phyloP scores from a whole-genome alignment of 2,329 filamentous ascomycete species.

The Fusarium transvaalense region DNA sequence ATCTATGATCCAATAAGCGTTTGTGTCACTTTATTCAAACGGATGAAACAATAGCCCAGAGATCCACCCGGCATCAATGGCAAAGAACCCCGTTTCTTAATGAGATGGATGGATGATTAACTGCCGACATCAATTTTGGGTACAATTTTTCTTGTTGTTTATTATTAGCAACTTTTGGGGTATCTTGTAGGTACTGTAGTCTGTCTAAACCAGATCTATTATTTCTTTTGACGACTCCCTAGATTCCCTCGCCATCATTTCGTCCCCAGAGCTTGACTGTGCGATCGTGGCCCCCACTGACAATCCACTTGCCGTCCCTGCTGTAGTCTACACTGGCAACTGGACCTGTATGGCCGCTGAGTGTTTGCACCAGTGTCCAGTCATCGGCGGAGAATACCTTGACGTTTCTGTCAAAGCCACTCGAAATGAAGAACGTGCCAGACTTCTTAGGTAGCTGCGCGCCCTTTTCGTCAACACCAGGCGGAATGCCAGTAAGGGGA shows the following conservation, averaged over 20 bases:
- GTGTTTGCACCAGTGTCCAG: slow-evolving; percentile 88
- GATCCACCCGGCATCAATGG: slow-evolving; percentile 22
- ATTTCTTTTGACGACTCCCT: slow-evolving; percentile 15
- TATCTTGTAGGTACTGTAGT: slow-evolving; percentile 44
- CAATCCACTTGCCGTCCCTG: slow-evolving; percentile 88
- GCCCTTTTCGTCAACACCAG: slow-evolving; percentile 74
- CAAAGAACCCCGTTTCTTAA: not conserved
- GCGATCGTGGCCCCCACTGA: slow-evolving; percentile 92
- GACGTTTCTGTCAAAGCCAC: slow-evolving; percentile 94
- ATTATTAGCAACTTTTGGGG: slow-evolving; percentile 38
- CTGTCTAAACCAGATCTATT: slow-evolving; percentile 31
- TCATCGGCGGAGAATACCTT: slow-evolving; percentile 97
- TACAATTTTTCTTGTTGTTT: slow-evolving; percentile 1
- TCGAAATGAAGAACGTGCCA: slow-evolving; percentile 90
- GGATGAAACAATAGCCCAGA: slow-evolving; percentile 19
- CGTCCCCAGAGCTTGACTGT: slow-evolving; percentile 97
- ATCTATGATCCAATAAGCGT: slow-evolving; percentile 39
- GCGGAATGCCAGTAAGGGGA: slow-evolving; percentile 70
- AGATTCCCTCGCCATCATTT: slow-evolving; percentile 75
- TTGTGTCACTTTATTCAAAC: slow-evolving; percentile 14
- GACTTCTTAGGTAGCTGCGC: slow-evolving; percentile 81
- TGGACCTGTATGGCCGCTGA: slow-evolving; percentile 92
- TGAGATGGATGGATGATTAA: slow-evolving; percentile 5
- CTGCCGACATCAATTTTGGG: not conserved
- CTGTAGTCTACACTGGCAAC: slow-evolving; percentile 93